Evolutionary conservation across 768 basidiomycete genomes (phyloP).

Genomic region (Suillus subluteus): DNA sequence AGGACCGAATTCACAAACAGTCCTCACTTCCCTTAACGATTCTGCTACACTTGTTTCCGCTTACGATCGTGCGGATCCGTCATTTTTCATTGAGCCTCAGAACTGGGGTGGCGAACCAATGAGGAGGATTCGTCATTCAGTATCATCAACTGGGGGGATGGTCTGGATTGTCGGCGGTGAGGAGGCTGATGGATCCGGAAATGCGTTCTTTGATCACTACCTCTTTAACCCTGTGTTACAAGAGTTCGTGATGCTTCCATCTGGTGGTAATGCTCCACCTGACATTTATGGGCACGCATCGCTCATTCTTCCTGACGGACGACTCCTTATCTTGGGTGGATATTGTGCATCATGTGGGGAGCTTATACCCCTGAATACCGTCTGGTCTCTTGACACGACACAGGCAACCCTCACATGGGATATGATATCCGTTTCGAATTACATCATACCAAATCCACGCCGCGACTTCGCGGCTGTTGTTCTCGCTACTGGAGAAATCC

Average conservation of each 20-base stretch:
- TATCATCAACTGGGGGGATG: constrained; percentile 52
- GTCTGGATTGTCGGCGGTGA: constrained; percentile 81
- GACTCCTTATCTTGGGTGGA: constrained; percentile 78
- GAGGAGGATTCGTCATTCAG: constrained; percentile 77
- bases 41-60: constrained; percentile 64
- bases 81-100: constrained; percentile 50
- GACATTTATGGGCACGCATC: constrained; percentile 76
- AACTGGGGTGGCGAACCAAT: constrained; percentile 70
- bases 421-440: constrained; percentile 38
- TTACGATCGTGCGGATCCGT: constrained; percentile 38
- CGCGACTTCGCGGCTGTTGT: constrained; percentile 62
- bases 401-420: constrained; percentile 54
- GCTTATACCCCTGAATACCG: constrained; percentile 57
- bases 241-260: constrained; percentile 59
- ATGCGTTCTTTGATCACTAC: constrained; percentile 65
- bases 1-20: constrained; percentile 56
- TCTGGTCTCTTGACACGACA: constrained; percentile 69
- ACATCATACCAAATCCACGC: constrained; percentile 57
- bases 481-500: constrained; percentile 54
- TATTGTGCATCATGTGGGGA: constrained; percentile 49
- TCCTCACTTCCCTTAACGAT: constrained; percentile 56
- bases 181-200: constrained; percentile 77
- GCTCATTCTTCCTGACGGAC: constrained; percentile 68
- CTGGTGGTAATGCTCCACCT: constrained; percentile 55
- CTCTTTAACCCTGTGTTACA: constrained; percentile 54